Evolutionary conservation across 2,329 filamentous ascomycete species (phyloP).

Genomic region (Ceratocystis colombiana): DNA sequence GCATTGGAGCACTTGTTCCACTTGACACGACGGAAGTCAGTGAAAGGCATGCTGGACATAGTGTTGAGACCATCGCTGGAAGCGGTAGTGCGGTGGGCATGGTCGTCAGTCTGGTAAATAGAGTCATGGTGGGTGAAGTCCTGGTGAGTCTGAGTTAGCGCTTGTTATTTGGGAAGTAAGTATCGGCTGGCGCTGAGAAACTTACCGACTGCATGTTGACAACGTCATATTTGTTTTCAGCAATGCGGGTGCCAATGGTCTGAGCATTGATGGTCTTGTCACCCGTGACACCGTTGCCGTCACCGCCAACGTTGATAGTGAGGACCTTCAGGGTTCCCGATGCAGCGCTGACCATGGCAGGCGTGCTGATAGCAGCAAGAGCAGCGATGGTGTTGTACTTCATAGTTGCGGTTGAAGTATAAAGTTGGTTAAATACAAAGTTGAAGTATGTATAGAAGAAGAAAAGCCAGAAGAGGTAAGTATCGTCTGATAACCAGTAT

Average conservation of each 20-base stretch:
- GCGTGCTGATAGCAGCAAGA: constrained; percentile 17
- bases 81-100: constrained; percentile 51
- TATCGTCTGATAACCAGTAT: not conserved
- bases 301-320: constrained; percentile 51
- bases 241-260: constrained; percentile 47
- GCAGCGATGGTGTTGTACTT: constrained; percentile 22
- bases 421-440: not conserved
- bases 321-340: constrained; percentile 41
- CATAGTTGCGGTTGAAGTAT: constrained; percentile 14
- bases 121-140: constrained; percentile 59
- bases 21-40: constrained; percentile 46
- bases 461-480: not conserved
- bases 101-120: constrained; percentile 51
- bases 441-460: not conserved
- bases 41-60: constrained; percentile 48
- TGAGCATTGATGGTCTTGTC: constrained; percentile 50
- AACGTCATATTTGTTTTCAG: constrained; percentile 48
- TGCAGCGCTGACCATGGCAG: constrained; percentile 21
- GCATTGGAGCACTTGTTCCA: constrained; percentile 50
- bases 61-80: constrained; percentile 57
- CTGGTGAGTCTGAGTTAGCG: constrained; percentile 26
- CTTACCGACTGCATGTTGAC: constrained; percentile 54
- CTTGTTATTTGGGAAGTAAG: not conserved
- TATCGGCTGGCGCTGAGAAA: not conserved
- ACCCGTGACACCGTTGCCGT: constrained; percentile 51